Evolutionary conservation across 1,284 basidiomycete species (phyloP), one percentile per base, ranked within the genome.

Genomic region (Golubevia sp.): DNA sequence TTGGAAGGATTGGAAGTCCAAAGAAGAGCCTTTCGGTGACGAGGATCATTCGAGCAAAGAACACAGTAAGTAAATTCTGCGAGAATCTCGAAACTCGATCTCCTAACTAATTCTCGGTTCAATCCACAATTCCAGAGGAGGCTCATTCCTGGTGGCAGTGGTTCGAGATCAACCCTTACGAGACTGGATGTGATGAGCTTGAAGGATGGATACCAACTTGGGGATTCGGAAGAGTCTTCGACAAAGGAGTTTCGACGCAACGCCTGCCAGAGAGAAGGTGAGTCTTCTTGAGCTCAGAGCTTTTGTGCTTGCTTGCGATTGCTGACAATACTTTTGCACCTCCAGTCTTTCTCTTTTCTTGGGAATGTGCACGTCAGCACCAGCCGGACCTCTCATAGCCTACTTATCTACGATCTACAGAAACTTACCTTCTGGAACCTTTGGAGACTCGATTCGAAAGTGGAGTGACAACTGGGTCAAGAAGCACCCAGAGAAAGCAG

Each of bases 171-270:
- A 71, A 74, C 2, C 83, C 83, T 0, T 68, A 83, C 38, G 83
- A 84, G 62, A 67, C 83, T 2, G 83, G 83, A 2, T 74, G 70
- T 25, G 71, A 77, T 54, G 80, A 82, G 53, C 72, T 76, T 11
- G 71, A 82, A 48, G 82, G 77, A 7, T 84, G 79, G 71, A 76
- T 84, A 6, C 83, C 83, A 15, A 82, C 80, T 1, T 84, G 82
- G 82, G 67, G 70, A 0, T 84, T 79, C 63, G 82, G 83, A 0
- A 62, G 83, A 23, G 64, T 72, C 0, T 84, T 63, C 24, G 62
- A 61, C 23, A 25, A 53, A 49, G 61, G 59, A 3, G 26, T 18
- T 11, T 61, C 61, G 3, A 50, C 49, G 5, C 54, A 63, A 21
- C 63, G 27, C 38, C 23, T 61, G 4, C 61, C 61, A 25, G 64